Conservation (phyloP, 2,329 filamentous ascomycete genomes). For the Ceratocystis albifundus region DNA sequence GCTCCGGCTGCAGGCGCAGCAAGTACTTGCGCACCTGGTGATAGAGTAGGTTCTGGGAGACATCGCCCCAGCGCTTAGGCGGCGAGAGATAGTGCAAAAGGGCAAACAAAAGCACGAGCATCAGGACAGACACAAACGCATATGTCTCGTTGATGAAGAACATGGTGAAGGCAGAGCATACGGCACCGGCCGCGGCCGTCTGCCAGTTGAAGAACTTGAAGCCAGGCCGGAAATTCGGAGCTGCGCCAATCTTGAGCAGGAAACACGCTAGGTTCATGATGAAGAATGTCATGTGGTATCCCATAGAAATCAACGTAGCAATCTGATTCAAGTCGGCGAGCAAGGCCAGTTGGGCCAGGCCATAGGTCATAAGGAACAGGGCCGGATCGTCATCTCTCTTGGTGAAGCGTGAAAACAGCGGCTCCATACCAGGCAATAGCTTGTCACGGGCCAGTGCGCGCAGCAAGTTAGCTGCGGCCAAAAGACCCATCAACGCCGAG, state of each 20-base stretch:
- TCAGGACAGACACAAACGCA: constrained; percentile 60
- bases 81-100: constrained; percentile 77
- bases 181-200: constrained; percentile 60
- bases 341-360: constrained; percentile 66
- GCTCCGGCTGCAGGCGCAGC: constrained; percentile 69
- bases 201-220: constrained; percentile 86
- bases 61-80: constrained; percentile 81
- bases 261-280: constrained; percentile 84
- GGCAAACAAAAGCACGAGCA: constrained; percentile 66
- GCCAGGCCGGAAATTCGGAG: constrained; percentile 76
- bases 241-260: constrained; percentile 72
- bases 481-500: constrained; percentile 76
- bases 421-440: constrained; percentile 57
- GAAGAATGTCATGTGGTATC: constrained; percentile 85
- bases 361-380: constrained; percentile 61
- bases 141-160: constrained; percentile 81
- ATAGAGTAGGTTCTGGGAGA: constrained; percentile 81
- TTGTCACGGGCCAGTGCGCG: constrained; percentile 72
- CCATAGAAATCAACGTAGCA: constrained; percentile 81
- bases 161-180: constrained; percentile 73
- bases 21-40: constrained; percentile 77
- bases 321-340: constrained; percentile 79
- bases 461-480: constrained; percentile 72
- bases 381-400: constrained; percentile 62
- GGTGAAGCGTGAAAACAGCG: constrained; percentile 39